Base-by-base conservation (phyloP, 2,329 filamentous ascomycete genomes). In the Amauroascus niger region DNA sequence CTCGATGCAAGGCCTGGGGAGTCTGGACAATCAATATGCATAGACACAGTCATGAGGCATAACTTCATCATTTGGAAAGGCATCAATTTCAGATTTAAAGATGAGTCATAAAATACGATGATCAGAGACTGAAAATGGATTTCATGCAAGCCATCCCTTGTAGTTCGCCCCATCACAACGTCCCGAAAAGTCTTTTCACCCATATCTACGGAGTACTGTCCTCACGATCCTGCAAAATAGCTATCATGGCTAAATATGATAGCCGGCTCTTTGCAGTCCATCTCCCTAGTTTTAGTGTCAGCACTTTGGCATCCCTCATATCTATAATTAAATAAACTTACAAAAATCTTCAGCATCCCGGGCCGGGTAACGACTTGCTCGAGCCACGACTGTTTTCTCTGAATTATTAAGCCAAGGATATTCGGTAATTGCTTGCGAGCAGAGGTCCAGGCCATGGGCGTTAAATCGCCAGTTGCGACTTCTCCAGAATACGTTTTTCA, bases 321-420 rank as follows among this genome's bases (percentile, higher is more conserved):
- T 13, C n/a, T n/a, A n/a, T n/a, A n/a, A n/a, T n/a, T n/a, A n/a
- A n/a, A 20, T 16, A 22, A 41, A 63, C 63, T 57, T 59, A 65
- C 63, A 65, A 54, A 65, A 63, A 22, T 50, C 33, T 35, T 59
- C 44, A 8, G 62, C 60, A 53, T 65, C 62, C 18, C 58, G 37
- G 13, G 59, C 55, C 28, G 54, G 52, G 24, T 59, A 61, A 30
- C 55, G 41, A 11, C 55, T 60, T 14, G 48, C 41, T 14, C 49
- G 47, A 28, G 65, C 52, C 11, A 65, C 14, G 13, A 61, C 32
- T 28, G 44, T 48, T 35, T 61, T 60, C 44, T 65, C 62, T 6
- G 53, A 55, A 41, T 44, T 41, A 41, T 55, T 63, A 16, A 65
- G 48, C 40, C 53, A 57, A 20, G 60, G 55, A 30, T 45, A 32